phyloP scores from a whole-genome alignment of 768 basidiomycete species.

The Russula griseocarnosa region DNA sequence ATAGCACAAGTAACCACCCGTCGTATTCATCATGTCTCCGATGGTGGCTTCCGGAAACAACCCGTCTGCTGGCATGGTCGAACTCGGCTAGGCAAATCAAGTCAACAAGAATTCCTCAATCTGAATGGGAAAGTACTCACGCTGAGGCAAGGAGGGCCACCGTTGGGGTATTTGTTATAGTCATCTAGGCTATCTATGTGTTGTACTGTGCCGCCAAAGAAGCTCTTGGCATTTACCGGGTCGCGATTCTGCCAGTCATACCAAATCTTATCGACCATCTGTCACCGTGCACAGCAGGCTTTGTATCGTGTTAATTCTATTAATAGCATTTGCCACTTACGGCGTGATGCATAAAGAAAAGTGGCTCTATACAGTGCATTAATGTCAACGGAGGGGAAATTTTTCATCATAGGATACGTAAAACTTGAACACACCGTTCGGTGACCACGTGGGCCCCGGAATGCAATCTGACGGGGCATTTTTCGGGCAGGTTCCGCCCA shows the following conservation, averaged over 20 bases:
- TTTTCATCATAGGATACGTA: background rate
- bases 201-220: conserved; percentile 35
- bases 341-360: conserved; percentile 39
- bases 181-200: conserved; percentile 28
- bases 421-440: conserved; percentile 32
- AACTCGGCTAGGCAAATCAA: conserved; percentile 30
- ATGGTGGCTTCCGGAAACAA: conserved; percentile 32
- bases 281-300: background rate
- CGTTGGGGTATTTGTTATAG: conserved; percentile 32
- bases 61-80: conserved; percentile 33
- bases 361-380: conserved; percentile 31
- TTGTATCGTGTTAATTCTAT: background rate
- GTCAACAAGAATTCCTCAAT: background rate
- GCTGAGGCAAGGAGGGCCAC: conserved; percentile 31
- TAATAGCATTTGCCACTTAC: conserved; percentile 26
- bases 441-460: conserved; percentile 33
- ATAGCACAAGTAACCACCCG: conserved; percentile 37
- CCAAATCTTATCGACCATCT: conserved; percentile 41
- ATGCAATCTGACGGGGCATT: conserved; percentile 31
- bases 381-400: background rate
- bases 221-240: conserved; percentile 31
- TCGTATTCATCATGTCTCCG: conserved; percentile 35
- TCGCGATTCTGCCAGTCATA: conserved; percentile 36
- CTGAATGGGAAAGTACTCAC: conserved; percentile 20
- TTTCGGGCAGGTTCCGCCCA: conserved; percentile 33